Conservation (phyloP, 2,329 filamentous ascomycete species). For the Mycosphaerella arachidis region DNA sequence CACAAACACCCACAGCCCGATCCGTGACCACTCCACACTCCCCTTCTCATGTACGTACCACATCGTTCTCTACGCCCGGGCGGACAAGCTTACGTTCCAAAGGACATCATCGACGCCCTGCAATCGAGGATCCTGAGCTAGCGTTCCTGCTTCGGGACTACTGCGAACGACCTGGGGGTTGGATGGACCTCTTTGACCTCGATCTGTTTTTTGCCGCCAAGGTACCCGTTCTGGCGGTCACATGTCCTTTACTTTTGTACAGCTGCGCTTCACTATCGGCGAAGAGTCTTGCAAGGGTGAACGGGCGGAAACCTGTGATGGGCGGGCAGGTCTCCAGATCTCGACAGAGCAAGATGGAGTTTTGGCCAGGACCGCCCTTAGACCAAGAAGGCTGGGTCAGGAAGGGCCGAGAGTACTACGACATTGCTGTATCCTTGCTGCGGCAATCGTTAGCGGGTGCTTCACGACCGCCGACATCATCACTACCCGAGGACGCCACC, state of each 20-base stretch:
- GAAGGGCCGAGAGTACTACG: constrained; percentile 57
- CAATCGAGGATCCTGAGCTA: constrained; percentile 34
- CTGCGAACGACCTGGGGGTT: constrained; percentile 39
- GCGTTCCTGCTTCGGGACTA: constrained; percentile 57
- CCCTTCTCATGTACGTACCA: constrained; percentile 30
- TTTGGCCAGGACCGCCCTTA: constrained; percentile 38
- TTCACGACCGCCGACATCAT: constrained; percentile 23
- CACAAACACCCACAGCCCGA: constrained; percentile 16
- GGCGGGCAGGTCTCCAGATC: constrained; percentile 39
- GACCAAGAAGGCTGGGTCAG: constrained; percentile 50
- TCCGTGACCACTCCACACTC: constrained; percentile 7
- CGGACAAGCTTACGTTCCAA: constrained; percentile 29
- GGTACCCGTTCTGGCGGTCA: constrained; percentile 53
- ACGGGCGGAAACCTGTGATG: constrained; percentile 48
- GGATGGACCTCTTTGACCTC: constrained; percentile 54
- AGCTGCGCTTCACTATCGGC: constrained; percentile 58
- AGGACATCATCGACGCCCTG: constrained; percentile 21
- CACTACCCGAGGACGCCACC: constrained; percentile 24
- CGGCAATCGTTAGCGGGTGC: constrained; percentile 31
- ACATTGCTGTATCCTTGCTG: constrained; percentile 38
- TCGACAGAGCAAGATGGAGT: constrained; percentile 40
- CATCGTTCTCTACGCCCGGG: constrained; percentile 24
- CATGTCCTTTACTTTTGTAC: constrained; percentile 48
- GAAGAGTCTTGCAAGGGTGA: constrained; percentile 55
- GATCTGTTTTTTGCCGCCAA: constrained; percentile 57